phyloP scores from a whole-genome alignment of 805 yeast species.

The Ogataea paradorogensis region DNA sequence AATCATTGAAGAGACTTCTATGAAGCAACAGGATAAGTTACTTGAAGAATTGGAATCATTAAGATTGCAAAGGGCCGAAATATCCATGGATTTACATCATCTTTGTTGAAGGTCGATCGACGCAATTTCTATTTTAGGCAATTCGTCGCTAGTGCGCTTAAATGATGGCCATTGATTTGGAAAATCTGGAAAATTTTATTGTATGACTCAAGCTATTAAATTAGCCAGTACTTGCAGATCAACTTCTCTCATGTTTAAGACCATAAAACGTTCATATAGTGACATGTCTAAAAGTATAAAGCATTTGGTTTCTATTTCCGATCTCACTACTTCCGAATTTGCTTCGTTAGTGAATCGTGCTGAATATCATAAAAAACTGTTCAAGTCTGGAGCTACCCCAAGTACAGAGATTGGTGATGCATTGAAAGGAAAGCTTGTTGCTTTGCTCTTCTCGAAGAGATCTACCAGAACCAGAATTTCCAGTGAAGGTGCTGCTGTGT shows the following conservation, averaged over 20 bases:
- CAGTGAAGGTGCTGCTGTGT: conserved; percentile 89
- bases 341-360: conserved; percentile 71
- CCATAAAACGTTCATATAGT: conserved; percentile 32
- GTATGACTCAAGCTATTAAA: conserved; percentile 10
- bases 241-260: conserved; percentile 13
- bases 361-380: conserved; percentile 56
- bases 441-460: conserved; percentile 84
- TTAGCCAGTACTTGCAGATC: neutral
- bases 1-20: conserved; percentile 1
- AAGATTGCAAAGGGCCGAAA: conserved; percentile 1
- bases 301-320: conserved; percentile 81
- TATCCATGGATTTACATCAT: conserved; percentile 3
- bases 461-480: conserved; percentile 95
- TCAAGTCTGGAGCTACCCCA: conserved; percentile 50
- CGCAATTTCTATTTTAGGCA: conserved; percentile 12
- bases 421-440: conserved; percentile 75
- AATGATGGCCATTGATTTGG: conserved; percentile 1
- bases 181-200: conserved; percentile 12
- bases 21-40: neutral
- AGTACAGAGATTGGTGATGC: conserved; percentile 42
- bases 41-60: conserved; percentile 1
- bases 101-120: conserved; percentile 9
- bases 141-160: conserved; percentile 19
- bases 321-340: conserved; percentile 71
- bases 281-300: conserved; percentile 38